These are phyloP conservation scores for Citrus trifoliata DNA, from an alignment of 345 rosid species.

Conservation along the genomic window DNA sequence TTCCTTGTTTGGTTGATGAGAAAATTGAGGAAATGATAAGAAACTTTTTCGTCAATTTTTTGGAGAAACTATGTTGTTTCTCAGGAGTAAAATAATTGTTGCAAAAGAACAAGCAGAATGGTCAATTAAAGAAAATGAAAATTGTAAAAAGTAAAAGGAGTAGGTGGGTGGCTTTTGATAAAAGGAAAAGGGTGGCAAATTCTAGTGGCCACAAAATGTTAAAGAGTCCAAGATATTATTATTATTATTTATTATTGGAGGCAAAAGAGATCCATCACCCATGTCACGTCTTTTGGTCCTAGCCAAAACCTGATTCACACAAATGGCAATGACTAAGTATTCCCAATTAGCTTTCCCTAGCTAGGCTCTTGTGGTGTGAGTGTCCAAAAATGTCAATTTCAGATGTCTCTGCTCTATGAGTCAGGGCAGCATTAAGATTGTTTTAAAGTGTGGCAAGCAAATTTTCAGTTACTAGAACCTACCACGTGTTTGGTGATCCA, in stretches of 20 bases:
- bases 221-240: background rate
- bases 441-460: background rate
- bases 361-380: background rate
- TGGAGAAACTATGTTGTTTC: background rate
- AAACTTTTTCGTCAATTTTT: background rate
- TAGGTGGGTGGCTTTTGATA: background rate
- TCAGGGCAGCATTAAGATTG: background rate
- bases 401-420: too few species aligned
- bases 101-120: background rate
- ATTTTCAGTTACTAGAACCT: conserved; percentile 2
- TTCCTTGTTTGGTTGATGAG: background rate
- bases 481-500: conserved; percentile 13
- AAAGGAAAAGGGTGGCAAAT: background rate
- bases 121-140: background rate
- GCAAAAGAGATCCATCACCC: background rate
- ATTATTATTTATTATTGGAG: background rate
- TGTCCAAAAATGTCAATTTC: background rate
- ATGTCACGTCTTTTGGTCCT: background rate
- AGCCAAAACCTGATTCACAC: background rate
- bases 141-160: background rate
- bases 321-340: background rate
- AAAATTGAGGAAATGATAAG: background rate
- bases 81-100: background rate
- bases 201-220: background rate
- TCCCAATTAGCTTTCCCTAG: background rate